Evolutionary conservation across 2,329 filamentous ascomycete species (phyloP), one percentile per base, ranked within the genome.

Genomic region (Sporothrix mexicana): DNA sequence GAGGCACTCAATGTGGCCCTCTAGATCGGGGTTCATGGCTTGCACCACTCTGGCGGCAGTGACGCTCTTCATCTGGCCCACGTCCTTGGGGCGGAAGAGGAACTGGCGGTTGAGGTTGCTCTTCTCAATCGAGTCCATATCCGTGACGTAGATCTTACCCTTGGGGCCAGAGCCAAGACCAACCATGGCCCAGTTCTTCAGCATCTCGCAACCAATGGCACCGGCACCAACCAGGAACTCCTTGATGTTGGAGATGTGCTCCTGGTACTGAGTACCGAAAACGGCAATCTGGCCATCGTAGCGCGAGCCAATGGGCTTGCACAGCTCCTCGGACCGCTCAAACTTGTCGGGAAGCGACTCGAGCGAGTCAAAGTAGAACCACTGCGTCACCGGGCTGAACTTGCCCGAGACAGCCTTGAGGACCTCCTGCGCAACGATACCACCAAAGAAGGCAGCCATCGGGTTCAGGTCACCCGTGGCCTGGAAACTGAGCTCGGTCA

Each of bases 141-240:
- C 96, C 15, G 97, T 98, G 68, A 99, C 93, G 73, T 86, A 93
- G 78, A 99, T 97, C 82, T 92, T 92, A 78, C 96, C 96, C 67
- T 94, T 88, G 2, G 94, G 93, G 3, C 96, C 96, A 62, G 93
- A 93, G 61, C 92, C 95, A 43, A 99, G 86, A 77, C 96, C 96
- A 81, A 98, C 97, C 95, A 99, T 97, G 49, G 97, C 95, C 95
- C 96, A 99, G 82, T 98, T 98, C 89, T 99, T 99, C 77, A 99
- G 85, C 92, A 98, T 99, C 80, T 99, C 96, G 79, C 96, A 99
- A 62, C 96, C 96, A 81, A 99, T 99, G 75, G 97, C 96, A 78
- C 96, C 96, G 64, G 96, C 94, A 77, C 96, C 96, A 73, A 99
- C 96, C 72, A 99, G 87, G 85, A 99, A 99, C 78, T 98, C 90